phyloP scores from a whole-genome alignment of 2,329 filamentous ascomycete genomes.

The Triangularia verruculosa region DNA sequence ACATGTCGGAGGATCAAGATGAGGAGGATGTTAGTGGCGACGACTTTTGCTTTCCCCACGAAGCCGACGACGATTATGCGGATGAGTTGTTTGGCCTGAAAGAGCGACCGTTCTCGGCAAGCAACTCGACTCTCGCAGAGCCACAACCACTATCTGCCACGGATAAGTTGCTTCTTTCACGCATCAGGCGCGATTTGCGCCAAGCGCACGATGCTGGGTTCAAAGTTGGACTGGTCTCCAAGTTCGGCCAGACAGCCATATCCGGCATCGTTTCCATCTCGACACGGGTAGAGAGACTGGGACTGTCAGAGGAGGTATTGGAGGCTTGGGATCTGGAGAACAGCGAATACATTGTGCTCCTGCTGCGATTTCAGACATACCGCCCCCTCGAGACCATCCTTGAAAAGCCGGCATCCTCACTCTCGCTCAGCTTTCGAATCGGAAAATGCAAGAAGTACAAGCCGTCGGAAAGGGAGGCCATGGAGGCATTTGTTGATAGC shows the following conservation, averaged over 20 bases:
- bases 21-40: slow-evolving; percentile 29
- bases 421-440: slow-evolving; percentile 58
- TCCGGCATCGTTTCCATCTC: slow-evolving; percentile 62
- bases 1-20: slow-evolving; percentile 25
- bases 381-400: slow-evolving; percentile 54
- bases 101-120: slow-evolving; percentile 14
- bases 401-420: slow-evolving; percentile 36
- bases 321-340: slow-evolving; percentile 71
- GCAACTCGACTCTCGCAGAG: neutral
- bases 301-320: slow-evolving; percentile 69
- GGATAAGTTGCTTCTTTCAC: slow-evolving; percentile 24
- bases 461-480: slow-evolving; percentile 50
- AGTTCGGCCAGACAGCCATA: slow-evolving; percentile 40
- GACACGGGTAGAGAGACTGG: slow-evolving; percentile 65
- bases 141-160: neutral
- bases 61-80: slow-evolving; percentile 31
- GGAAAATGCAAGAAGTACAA: slow-evolving; percentile 72
- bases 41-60: slow-evolving; percentile 23
- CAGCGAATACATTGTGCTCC: slow-evolving; percentile 68
- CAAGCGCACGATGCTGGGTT: slow-evolving; percentile 64
- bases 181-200: slow-evolving; percentile 60
- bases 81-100: slow-evolving; percentile 27
- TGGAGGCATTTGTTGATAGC: slow-evolving; percentile 33
- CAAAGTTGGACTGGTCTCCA: slow-evolving; percentile 61
- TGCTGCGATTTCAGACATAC: slow-evolving; percentile 67